Evolutionary conservation across 2,329 filamentous ascomycete genomes (phyloP).

Genomic region (Pseudogymnoascus sp.): DNA sequence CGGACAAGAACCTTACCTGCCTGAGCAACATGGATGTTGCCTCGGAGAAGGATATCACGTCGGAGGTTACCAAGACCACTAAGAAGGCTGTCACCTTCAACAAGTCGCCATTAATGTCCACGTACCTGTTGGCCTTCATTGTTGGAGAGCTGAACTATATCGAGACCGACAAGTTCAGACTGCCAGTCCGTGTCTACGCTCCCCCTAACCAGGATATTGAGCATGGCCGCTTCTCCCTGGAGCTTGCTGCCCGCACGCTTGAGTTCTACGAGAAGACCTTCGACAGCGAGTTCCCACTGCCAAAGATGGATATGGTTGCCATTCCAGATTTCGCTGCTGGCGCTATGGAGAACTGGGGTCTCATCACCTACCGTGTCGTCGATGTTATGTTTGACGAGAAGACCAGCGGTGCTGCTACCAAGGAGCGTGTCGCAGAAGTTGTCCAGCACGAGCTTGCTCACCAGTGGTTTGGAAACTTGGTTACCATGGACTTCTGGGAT

Average conservation of each 20-base stretch:
- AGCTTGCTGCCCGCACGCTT: slow-evolving; percentile 82
- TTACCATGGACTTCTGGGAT: slow-evolving; percentile 99
- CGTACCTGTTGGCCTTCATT: slow-evolving; percentile 90
- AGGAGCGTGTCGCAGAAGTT: slow-evolving; percentile 89
- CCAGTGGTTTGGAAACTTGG: slow-evolving; percentile 96
- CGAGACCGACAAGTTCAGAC: slow-evolving; percentile 83
- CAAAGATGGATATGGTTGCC: slow-evolving; percentile 95
- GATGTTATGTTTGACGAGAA: slow-evolving; percentile 89
- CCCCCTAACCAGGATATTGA: slow-evolving; percentile 86
- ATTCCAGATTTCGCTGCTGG: slow-evolving; percentile 94
- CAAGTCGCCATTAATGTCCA: slow-evolving; percentile 89
- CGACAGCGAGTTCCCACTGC: slow-evolving; percentile 75
- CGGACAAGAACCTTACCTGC: slow-evolving; percentile 85
- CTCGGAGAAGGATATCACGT: slow-evolving; percentile 66
- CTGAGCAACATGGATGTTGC: slow-evolving; percentile 96
- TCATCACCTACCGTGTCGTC: slow-evolving; percentile 91
- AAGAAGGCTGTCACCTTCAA: slow-evolving; percentile 90
- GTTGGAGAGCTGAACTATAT: slow-evolving; percentile 91
- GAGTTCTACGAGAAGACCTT: slow-evolving; percentile 96
- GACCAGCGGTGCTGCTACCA: slow-evolving; percentile 78
- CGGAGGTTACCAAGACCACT: slow-evolving; percentile 53
- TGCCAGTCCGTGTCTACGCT: slow-evolving; percentile 90
- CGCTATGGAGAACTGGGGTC: slow-evolving; percentile 98
- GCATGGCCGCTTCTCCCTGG: slow-evolving; percentile 82
- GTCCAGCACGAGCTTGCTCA: slow-evolving; percentile 96